Percentiles rank a stretch among this genome's conserved stretches.
Conservation (phyloP, 75 land plant species). For the Isoetes taiwanensis region DNA sequence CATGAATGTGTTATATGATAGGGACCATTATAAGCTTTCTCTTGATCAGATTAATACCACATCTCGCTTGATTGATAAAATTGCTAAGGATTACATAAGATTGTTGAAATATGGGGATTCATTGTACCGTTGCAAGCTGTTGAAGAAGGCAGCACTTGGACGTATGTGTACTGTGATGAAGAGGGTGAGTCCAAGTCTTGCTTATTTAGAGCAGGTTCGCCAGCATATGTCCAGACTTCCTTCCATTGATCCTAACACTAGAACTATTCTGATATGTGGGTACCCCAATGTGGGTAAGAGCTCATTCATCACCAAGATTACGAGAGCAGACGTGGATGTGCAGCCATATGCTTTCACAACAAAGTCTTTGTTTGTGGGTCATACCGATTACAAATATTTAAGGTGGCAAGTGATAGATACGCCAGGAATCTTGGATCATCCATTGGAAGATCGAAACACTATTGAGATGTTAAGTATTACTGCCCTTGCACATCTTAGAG, state of each 20-base stretch:
- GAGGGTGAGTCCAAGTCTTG: not conserved
- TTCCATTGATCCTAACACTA: not conserved
- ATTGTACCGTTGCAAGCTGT: not conserved
- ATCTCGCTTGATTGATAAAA: not conserved
- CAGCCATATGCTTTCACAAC: constrained; percentile 5
- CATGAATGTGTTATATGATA: not conserved
- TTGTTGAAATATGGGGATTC: not conserved
- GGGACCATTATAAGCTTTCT: not conserved
- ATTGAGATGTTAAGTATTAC: constrained; percentile 4
- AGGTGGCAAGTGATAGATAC: constrained; percentile 6
- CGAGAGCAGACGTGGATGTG: constrained; percentile 3
- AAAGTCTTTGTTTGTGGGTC: constrained; percentile 1
- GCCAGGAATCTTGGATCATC: constrained; percentile 7
- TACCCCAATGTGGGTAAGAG: not conserved
- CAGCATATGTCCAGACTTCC: not conserved
- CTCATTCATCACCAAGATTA: not conserved
- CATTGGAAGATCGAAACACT: not conserved
- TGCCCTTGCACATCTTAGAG: not conserved
- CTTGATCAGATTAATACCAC: not conserved
- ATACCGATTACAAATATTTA: constrained; percentile 3
- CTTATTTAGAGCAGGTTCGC: not conserved
- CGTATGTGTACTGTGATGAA: not conserved
- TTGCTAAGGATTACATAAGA: not conserved
- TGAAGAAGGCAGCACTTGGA: not conserved
- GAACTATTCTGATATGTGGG: not conserved